phyloP scores from a whole-genome alignment of 371 early-diverging fungal genomes.

The Syncephalastrum monosporum region DNA sequence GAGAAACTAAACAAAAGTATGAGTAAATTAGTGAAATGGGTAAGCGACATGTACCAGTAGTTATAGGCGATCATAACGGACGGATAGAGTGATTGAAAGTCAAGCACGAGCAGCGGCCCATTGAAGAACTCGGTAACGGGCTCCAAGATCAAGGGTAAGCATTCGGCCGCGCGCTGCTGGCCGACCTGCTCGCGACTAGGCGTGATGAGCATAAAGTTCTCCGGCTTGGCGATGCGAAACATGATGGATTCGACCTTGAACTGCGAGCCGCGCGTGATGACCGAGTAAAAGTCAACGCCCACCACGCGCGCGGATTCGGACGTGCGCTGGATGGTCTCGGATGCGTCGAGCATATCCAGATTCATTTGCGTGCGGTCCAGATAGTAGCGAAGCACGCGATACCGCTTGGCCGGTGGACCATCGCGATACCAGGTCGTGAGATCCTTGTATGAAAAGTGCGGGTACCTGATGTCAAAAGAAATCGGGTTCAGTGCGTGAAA shows the following conservation, averaged over 20 bases:
- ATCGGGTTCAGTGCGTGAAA: neutral
- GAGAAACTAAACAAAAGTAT: slow-evolving; percentile 58
- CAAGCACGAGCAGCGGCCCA: slow-evolving; percentile 83
- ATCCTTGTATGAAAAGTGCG: slow-evolving; percentile 57
- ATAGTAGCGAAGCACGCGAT: slow-evolving; percentile 66
- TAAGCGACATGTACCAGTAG: slow-evolving; percentile 60
- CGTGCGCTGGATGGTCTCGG: slow-evolving; percentile 67
- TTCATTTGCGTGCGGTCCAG: slow-evolving; percentile 66
- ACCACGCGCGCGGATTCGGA: slow-evolving; percentile 87
- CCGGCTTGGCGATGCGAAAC: slow-evolving; percentile 82
- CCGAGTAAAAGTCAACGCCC: slow-evolving; percentile 86
- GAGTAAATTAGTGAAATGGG: too few species aligned
- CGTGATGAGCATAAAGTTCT: slow-evolving; percentile 63
- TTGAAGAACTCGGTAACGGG: slow-evolving; percentile 79
- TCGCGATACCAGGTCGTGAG: slow-evolving; percentile 67
- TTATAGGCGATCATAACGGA: slow-evolving; percentile 95
- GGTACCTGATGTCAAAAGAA: slow-evolving; percentile 34
- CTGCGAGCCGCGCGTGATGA: slow-evolving; percentile 88
- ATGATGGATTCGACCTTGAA: slow-evolving; percentile 87
- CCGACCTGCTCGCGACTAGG: slow-evolving; percentile 72
- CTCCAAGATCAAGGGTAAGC: slow-evolving; percentile 86
- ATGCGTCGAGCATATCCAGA: slow-evolving; percentile 70
- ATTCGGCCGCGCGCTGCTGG: slow-evolving; percentile 74
- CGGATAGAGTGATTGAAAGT: slow-evolving; percentile 92
- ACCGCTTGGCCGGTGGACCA: slow-evolving; percentile 46